Conservation (phyloP, 768 basidiomycete genomes). For the Suillus brevipes region DNA sequence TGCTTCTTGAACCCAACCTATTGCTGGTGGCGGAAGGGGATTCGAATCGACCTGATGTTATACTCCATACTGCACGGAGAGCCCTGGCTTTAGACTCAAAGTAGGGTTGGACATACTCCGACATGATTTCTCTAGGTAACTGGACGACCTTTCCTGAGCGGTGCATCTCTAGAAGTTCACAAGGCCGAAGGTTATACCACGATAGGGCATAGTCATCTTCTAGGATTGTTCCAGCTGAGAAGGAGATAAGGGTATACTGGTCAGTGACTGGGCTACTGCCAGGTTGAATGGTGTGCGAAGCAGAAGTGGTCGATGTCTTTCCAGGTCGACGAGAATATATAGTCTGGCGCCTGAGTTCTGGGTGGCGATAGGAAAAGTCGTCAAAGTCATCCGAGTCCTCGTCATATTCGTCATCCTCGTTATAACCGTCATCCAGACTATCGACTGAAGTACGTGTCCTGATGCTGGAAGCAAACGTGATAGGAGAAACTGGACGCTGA, state of each 20-base stretch:
- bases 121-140: slow-evolving; percentile 41
- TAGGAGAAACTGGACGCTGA: slow-evolving; percentile 60
- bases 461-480: slow-evolving; percentile 54
- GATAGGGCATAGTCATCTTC: slow-evolving; percentile 61
- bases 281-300: slow-evolving; percentile 10
- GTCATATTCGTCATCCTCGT: slow-evolving; percentile 34
- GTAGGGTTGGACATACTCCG: slow-evolving; percentile 56
- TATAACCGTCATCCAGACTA: slow-evolving; percentile 27
- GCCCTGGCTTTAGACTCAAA: slow-evolving; percentile 56
- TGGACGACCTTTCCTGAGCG: slow-evolving; percentile 39
- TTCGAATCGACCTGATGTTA: slow-evolving; percentile 30
- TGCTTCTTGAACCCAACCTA: slow-evolving; percentile 12
- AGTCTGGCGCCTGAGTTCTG: slow-evolving; percentile 1
- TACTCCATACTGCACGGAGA: slow-evolving; percentile 44
- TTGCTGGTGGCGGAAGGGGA: slow-evolving; percentile 9
- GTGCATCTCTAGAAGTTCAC: slow-evolving; percentile 75
- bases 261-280: slow-evolving; percentile 24
- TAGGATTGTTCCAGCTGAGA: slow-evolving; percentile 67
- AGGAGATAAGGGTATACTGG: slow-evolving; percentile 57
- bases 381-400: slow-evolving; percentile 27
- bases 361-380: slow-evolving; percentile 16
- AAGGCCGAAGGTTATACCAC: slow-evolving; percentile 59
- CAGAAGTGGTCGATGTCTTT: slow-evolving; percentile 11
- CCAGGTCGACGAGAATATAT: slow-evolving; percentile 14
- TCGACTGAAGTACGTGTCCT: slow-evolving; percentile 22